phyloP scores from a whole-genome alignment of 495 filamentous ascomycete species.

The Cladorrhinum samala region DNA sequence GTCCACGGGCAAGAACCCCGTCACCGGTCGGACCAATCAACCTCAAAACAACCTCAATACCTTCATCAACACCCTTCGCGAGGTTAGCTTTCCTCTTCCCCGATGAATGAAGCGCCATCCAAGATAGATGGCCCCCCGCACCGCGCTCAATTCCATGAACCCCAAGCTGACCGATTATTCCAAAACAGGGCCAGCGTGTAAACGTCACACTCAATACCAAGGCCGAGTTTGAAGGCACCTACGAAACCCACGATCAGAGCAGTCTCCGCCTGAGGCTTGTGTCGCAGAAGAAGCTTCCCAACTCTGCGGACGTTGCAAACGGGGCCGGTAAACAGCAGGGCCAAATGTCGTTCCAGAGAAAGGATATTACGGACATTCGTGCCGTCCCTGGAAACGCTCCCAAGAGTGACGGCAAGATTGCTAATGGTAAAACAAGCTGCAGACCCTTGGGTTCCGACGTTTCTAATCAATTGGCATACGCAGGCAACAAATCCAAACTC shows the following conservation, averaged over 20 bases:
- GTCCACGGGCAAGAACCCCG: constrained; percentile 29
- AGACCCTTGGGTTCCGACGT: neutral
- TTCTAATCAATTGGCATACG: neutral
- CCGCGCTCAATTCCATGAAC: neutral
- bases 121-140: constrained; percentile 12
- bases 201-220: constrained; percentile 63
- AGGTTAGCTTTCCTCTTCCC: constrained; percentile 23
- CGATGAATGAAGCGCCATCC: constrained; percentile 6
- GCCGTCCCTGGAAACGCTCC: constrained; percentile 44
- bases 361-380: constrained; percentile 64
- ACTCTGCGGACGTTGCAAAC: constrained; percentile 37
- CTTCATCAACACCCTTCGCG: constrained; percentile 27
- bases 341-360: constrained; percentile 73
- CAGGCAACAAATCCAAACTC: constrained; percentile 53
- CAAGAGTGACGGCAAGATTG: constrained; percentile 44
- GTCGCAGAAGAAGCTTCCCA: constrained; percentile 49
- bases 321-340: constrained; percentile 39
- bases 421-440: constrained; percentile 61
- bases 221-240: constrained; percentile 62
- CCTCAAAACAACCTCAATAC: constrained; percentile 22
- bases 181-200: constrained; percentile 56
- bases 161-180: neutral
- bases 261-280: constrained; percentile 79
- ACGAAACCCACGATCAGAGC: constrained; percentile 55
- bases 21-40: constrained; percentile 30